Evolutionary conservation across 495 filamentous ascomycete species (phyloP).

Genomic region (Amorphotheca resinae): DNA sequence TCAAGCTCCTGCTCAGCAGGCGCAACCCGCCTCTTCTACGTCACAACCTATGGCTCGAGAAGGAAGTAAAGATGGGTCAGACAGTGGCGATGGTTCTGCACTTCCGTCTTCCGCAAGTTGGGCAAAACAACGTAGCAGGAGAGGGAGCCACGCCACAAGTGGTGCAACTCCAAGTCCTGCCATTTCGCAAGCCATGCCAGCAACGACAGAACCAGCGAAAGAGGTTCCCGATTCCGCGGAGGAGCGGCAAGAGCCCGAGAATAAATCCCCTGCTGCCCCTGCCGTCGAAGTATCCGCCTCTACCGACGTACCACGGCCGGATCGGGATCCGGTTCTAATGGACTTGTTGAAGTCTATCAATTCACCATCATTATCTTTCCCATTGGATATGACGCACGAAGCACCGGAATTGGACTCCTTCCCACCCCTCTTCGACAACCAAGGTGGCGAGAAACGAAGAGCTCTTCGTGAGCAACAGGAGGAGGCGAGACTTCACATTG

Average conservation of each 20-base stretch:
- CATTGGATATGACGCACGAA: not conserved
- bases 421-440: conserved; percentile 69
- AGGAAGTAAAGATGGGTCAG: conserved; percentile 61
- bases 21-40: conserved; percentile 34
- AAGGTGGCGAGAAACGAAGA: conserved; percentile 64
- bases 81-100: conserved; percentile 64
- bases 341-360: conserved; percentile 15
- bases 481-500: conserved; percentile 49
- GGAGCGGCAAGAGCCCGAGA: conserved; percentile 18
- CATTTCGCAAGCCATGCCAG: conserved; percentile 46
- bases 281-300: conserved; percentile 19
- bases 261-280: conserved; percentile 7
- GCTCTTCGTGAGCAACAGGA: conserved; percentile 57
- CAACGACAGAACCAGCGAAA: conserved; percentile 24
- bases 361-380: conserved; percentile 6
- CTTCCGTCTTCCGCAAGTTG: conserved; percentile 88
- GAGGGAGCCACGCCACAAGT: conserved; percentile 66
- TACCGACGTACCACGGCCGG: conserved; percentile 18
- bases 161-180: conserved; percentile 72
- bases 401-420: not conserved
- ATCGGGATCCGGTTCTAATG: conserved; percentile 13
- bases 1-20: conserved; percentile 36
- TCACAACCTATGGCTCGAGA: conserved; percentile 63
- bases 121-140: conserved; percentile 62
- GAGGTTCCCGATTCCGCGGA: conserved; percentile 24